These are phyloP conservation scores for Massariosphaeria phaeospora DNA, from an alignment of 495 filamentous ascomycete species.

Conservation along the genomic window DNA sequence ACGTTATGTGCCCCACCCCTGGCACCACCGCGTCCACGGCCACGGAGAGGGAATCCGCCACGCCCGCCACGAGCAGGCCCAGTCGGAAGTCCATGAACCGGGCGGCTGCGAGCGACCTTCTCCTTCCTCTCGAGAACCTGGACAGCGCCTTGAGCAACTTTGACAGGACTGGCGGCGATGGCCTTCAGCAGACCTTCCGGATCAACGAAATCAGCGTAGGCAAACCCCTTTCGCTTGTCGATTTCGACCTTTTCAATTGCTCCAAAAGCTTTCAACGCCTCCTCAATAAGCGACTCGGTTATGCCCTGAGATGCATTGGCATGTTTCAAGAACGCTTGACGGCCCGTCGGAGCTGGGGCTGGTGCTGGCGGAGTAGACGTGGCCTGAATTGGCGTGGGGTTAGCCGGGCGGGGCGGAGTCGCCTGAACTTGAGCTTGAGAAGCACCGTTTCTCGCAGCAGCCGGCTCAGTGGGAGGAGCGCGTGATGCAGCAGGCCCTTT, in stretches of 20 bases:
- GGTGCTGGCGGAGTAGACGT: constrained; percentile 15
- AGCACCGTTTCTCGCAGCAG: constrained; percentile 26
- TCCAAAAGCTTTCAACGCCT: constrained; percentile 67
- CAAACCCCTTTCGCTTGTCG: constrained; percentile 87
- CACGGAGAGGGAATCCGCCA: constrained; percentile 38
- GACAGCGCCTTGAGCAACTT: constrained; percentile 77
- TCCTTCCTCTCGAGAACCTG: constrained; percentile 81
- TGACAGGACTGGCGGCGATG: constrained; percentile 72
- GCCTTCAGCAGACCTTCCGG: constrained; percentile 67
- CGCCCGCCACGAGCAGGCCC: constrained; percentile 42
- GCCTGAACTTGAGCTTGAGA: constrained; percentile 34
- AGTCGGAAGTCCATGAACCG: constrained; percentile 36
- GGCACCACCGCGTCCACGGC: constrained; percentile 42
- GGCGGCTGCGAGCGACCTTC: constrained; percentile 23
- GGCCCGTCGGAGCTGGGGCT: constrained; percentile 33
- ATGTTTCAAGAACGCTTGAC: constrained; percentile 83
- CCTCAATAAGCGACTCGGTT: constrained; percentile 68
- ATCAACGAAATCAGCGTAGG: constrained; percentile 78
- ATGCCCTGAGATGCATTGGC: constrained; percentile 89
- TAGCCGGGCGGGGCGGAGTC: constrained; percentile 36
- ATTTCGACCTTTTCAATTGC: constrained; percentile 74
- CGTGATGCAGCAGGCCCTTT: constrained; percentile 31
- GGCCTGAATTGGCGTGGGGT: constrained; percentile 40
- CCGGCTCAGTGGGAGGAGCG: constrained; percentile 32
- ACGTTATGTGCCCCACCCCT: constrained; percentile 34